These are phyloP conservation scores for Solanum hybrid DNA, from an alignment of 305 asterid species.

Conservation along the genomic window DNA sequence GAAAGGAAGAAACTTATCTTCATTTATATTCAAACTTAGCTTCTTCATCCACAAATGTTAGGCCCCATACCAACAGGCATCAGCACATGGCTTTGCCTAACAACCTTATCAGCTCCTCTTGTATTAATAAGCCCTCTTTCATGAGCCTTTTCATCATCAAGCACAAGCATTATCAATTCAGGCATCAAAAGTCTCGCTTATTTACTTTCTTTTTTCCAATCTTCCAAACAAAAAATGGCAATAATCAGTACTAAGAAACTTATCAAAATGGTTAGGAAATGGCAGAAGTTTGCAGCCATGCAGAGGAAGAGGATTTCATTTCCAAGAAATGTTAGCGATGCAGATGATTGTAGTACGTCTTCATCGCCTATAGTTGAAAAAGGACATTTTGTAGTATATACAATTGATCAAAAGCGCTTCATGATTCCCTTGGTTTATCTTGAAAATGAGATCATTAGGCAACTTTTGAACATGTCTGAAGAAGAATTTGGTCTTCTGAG, in stretches of 20 bases:
- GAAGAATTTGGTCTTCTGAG: background rate
- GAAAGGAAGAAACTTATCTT: no score
- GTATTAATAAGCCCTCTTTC: background rate
- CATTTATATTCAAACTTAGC: no score
- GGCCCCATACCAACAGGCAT: no score
- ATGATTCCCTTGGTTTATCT: background rate
- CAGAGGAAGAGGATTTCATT: background rate
- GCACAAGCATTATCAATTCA: background rate
- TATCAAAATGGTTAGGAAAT: background rate
- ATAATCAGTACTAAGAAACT: background rate
- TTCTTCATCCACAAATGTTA: no score
- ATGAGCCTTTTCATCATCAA: background rate
- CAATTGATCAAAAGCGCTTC: background rate
- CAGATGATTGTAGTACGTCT: background rate
- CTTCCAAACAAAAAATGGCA: background rate
- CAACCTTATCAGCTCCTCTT: background rate
- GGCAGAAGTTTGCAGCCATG: background rate
- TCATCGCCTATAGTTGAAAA: background rate
- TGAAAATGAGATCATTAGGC: background rate
- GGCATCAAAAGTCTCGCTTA: background rate
- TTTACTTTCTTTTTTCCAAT: background rate
- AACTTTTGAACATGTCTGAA: background rate
- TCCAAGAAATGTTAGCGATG: rapidly evolving
- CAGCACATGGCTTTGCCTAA: background rate
- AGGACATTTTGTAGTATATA: background rate